phyloP scores from a whole-genome alignment of 768 basidiomycete genomes.

The Mycena kentingensis region DNA sequence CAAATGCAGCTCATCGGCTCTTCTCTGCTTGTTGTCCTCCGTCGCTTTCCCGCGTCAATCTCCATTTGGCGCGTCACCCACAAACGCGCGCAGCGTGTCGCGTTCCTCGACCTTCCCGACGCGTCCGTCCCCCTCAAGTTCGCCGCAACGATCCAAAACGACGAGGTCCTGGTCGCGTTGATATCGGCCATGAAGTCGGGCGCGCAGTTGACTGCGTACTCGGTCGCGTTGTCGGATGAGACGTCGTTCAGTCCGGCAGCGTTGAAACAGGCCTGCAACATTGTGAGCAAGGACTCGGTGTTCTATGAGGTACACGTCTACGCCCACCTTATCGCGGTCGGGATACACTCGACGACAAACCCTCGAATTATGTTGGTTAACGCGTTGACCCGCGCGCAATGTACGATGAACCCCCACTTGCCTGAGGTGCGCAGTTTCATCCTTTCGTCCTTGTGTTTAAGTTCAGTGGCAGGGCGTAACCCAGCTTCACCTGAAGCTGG shows the following conservation, averaged over 20 bases:
- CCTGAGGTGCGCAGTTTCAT: constrained; percentile 24
- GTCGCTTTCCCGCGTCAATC: constrained; percentile 38
- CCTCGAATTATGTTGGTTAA: constrained; percentile 38
- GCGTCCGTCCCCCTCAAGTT: constrained; percentile 33
- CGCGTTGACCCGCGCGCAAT: constrained; percentile 26
- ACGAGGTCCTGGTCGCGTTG: constrained; percentile 26
- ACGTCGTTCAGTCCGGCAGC: constrained; percentile 11
- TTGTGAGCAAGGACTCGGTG: constrained; percentile 15
- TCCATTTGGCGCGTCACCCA: constrained; percentile 47
- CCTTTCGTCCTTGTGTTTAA: constrained; percentile 18
- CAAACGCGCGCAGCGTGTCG: constrained; percentile 27
- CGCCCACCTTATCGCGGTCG: constrained; percentile 17
- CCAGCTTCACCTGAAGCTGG: constrained; percentile 35
- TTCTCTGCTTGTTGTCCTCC: constrained; percentile 49
- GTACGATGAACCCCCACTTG: constrained; percentile 26
- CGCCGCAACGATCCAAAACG: constrained; percentile 34
- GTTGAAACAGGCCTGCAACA: constrained; percentile 12
- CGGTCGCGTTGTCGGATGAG: constrained; percentile 21
- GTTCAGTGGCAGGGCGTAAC: constrained; percentile 30
- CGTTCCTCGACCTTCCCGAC: constrained; percentile 28
- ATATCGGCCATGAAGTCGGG: constrained; percentile 20
- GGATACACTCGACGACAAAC: constrained; percentile 14
- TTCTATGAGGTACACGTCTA: constrained; percentile 29
- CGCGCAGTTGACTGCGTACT: constrained; percentile 23
- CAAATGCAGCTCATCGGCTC: constrained; percentile 52